These are phyloP conservation scores for Ploettnerulaceae sp. DNA, from an alignment of 2,329 filamentous ascomycete genomes.

Conservation along the genomic window DNA sequence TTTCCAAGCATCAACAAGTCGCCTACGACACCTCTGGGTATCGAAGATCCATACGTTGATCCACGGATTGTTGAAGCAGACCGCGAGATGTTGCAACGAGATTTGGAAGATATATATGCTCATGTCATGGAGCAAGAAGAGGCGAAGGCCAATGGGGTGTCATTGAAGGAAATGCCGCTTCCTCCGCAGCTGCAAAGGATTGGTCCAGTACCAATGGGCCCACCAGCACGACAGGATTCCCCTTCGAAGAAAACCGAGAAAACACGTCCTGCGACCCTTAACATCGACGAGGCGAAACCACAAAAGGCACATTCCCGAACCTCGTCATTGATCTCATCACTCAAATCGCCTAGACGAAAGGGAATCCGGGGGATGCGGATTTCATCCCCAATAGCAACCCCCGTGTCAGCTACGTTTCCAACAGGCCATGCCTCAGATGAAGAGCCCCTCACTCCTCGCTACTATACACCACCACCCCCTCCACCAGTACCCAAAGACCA, in stretches of 20 bases:
- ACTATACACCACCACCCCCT: slow-evolving; percentile 53
- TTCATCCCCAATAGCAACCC: slow-evolving; percentile 62
- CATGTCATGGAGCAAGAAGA: slow-evolving; percentile 88
- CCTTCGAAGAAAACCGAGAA: slow-evolving; percentile 44
- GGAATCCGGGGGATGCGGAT: slow-evolving; percentile 48
- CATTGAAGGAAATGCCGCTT: slow-evolving; percentile 41
- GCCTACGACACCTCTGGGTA: slow-evolving; percentile 25
- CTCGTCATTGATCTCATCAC: slow-evolving; percentile 55
- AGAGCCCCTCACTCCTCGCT: slow-evolving; percentile 51
- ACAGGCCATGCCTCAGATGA: slow-evolving; percentile 51
- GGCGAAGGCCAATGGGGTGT: slow-evolving; percentile 53
- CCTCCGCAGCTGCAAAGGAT: slow-evolving; percentile 25
- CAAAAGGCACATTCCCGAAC: slow-evolving; percentile 46
- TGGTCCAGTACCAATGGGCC: slow-evolving; percentile 29
- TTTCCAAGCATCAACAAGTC: slow-evolving; percentile 39
- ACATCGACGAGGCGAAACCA: slow-evolving; percentile 39
- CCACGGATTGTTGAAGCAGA: slow-evolving; percentile 70
- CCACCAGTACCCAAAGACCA: slow-evolving; percentile 51
- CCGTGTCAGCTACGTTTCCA: slow-evolving; percentile 55
- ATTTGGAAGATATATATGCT: slow-evolving; percentile 87
- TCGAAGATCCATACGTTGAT: slow-evolving; percentile 69
- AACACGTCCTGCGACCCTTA: slow-evolving; percentile 40
- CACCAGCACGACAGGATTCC: slow-evolving; percentile 30
- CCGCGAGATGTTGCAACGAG: slow-evolving; percentile 67
- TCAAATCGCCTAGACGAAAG: slow-evolving; percentile 50